Evolutionary conservation across 768 basidiomycete genomes (phyloP), one percentile per base, ranked within the genome.

Genomic region (Agaricus blazei): DNA sequence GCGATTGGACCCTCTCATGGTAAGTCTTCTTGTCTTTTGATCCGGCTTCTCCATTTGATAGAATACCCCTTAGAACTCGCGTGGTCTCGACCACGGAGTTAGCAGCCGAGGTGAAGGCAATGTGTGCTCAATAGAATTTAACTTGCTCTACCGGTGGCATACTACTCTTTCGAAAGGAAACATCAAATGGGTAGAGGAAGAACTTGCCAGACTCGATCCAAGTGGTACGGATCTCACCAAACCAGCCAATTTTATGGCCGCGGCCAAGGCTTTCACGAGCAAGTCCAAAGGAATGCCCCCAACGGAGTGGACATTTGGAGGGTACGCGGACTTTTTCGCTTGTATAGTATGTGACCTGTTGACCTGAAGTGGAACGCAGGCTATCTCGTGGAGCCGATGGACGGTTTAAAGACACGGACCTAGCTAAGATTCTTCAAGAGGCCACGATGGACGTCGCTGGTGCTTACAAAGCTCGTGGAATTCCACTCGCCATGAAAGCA

Each of bases 81-180:
- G 88, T 45, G 76, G 77, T 27, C 9, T 63, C 0, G 63, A 73
- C 56, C 87, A 88, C 59, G 70, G 72, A 0, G 66, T 87, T 53
- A 70, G 78, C 12, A 79, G 82, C 37, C 78, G 82, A 9, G 90
- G 90, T 37, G 72, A 84, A 64, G 90, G 90, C 48, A 92, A 92
- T 62, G 83, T 81, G 37, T 81, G 83, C 56, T 88, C 89, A 0
- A 65, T 90, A 34, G 90, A 92, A 68, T 91, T 92, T 73, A 90
- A 81, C 59, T 69, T 81, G 2, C 67, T 81, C 23, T 81, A 81
- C 67, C 54, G 78, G 49, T 90, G 88, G 88, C 88, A 90, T 61
- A 72, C 88, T 19, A 75, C 83, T 1, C 64, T 87, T 1, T 82
- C 81, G 6, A 64, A 71, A 48, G 58, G 73, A 44, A 86, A 90